Conservation (phyloP, 2,329 filamentous ascomycete species). For the Neofusicoccum laricinum region DNA sequence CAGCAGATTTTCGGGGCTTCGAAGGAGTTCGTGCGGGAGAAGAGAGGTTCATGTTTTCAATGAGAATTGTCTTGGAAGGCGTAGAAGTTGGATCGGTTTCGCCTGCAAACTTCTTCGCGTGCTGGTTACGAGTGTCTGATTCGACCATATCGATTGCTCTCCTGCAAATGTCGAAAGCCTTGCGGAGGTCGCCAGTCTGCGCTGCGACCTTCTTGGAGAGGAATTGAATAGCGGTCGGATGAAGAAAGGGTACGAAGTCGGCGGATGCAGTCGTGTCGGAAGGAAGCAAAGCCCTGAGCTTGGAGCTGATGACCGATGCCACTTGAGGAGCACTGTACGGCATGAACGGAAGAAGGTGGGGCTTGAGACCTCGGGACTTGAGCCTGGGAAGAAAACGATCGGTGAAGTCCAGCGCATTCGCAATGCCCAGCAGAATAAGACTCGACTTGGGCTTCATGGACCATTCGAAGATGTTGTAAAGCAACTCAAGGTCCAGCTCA, state of each 20-base stretch:
- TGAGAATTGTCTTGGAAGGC: slow-evolving; percentile 72
- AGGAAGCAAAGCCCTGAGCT: slow-evolving; percentile 72
- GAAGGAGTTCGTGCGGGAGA: slow-evolving; percentile 47
- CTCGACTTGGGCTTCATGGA: slow-evolving; percentile 77
- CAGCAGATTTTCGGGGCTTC: slow-evolving; percentile 24
- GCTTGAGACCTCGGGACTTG: slow-evolving; percentile 89
- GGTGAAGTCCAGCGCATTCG: slow-evolving; percentile 92
- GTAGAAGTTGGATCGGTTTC: slow-evolving; percentile 57
- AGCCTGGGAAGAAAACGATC: slow-evolving; percentile 91
- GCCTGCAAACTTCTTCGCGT: slow-evolving; percentile 58
- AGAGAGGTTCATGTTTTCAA: slow-evolving; percentile 76
- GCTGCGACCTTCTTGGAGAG: slow-evolving; percentile 92
- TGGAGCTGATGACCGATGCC: slow-evolving; percentile 78
- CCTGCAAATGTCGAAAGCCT: slow-evolving; percentile 91
- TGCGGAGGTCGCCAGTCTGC: slow-evolving; percentile 90
- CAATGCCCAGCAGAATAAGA: slow-evolving; percentile 85
- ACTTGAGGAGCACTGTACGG: slow-evolving; percentile 89
- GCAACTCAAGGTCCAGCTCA: slow-evolving; percentile 79
- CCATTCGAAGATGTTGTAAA: slow-evolving; percentile 97
- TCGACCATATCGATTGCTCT: slow-evolving; percentile 88
- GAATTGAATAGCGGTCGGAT: slow-evolving; percentile 89
- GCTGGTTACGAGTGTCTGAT: slow-evolving; percentile 72
- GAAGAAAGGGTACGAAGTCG: slow-evolving; percentile 78
- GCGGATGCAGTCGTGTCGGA: slow-evolving; percentile 45
- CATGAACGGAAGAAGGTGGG: slow-evolving; percentile 83